Percentiles rank a stretch among this genome's conserved stretches.
These are phyloP conservation scores for Rhododendron kiyosumense DNA, from an alignment of 148 eudicot species.

Conservation along the genomic window DNA sequence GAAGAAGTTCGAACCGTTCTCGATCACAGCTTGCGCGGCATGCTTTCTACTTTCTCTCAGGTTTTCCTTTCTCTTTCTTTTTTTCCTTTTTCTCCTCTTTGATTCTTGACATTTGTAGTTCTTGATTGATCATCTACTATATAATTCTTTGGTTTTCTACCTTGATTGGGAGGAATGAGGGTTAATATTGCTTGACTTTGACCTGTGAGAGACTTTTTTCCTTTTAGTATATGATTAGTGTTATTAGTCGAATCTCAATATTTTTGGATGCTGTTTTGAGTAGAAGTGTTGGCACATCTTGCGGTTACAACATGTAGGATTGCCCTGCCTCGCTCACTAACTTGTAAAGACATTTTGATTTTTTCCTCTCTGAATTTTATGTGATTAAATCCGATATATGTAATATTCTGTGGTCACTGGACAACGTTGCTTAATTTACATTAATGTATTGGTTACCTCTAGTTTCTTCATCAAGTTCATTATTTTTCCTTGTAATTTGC, in stretches of 20 bases:
- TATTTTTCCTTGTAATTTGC: constrained; percentile 11
- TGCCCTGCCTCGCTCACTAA: background rate
- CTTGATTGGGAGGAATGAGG: background rate
- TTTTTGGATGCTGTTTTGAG: background rate
- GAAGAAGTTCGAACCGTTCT: constrained; percentile 71
- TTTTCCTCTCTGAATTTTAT: background rate
- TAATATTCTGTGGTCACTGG: background rate
- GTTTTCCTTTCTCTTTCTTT: constrained; percentile 18
- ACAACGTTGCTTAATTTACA: background rate
- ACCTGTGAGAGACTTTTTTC: background rate
- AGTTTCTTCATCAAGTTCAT: background rate
- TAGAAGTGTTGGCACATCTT: background rate
- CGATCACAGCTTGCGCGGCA: constrained; percentile 55
- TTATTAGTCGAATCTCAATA: background rate
- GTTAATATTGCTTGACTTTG: background rate
- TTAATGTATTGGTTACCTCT: background rate
- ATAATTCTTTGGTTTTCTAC: background rate
- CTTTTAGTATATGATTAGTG: background rate
- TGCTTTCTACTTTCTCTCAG: constrained; percentile 88
- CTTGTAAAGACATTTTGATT: background rate
- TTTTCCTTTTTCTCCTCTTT: background rate
- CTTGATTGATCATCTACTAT: background rate
- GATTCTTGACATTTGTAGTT: background rate
- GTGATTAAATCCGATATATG: background rate
- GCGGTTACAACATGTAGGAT: background rate